Percentiles rank a stretch among this genome's conserved stretches.
phyloP scores from a whole-genome alignment of 352 stramenopile genomes.

The Pythium aristosporum region DNA sequence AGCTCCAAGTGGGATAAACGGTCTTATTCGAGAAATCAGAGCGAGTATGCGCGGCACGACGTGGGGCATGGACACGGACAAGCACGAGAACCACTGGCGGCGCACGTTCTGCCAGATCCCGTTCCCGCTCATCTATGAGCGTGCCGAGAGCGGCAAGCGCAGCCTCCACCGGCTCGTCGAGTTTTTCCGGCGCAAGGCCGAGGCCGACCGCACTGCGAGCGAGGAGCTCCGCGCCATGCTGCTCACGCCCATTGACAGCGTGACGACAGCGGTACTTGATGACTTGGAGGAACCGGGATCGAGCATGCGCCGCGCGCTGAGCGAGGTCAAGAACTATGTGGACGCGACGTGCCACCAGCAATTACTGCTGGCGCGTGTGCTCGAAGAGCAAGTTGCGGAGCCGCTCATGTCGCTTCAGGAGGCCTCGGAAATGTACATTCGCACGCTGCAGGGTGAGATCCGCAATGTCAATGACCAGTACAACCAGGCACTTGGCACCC shows the following conservation, averaged over 20 bases:
- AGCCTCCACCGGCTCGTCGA: constrained; percentile 67
- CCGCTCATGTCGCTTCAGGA: constrained; percentile 77
- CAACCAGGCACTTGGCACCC: constrained; percentile 33
- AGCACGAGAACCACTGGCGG: constrained; percentile 80
- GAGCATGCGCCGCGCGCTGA: constrained; percentile 57
- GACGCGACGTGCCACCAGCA: constrained; percentile 67
- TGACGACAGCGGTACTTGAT: constrained; percentile 36
- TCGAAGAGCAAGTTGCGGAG: constrained; percentile 81
- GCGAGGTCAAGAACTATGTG: constrained; percentile 61
- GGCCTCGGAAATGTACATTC: constrained; percentile 75
- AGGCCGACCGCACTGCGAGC: constrained; percentile 54
- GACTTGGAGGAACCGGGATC: constrained; percentile 68
- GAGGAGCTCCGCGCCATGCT: constrained; percentile 64
- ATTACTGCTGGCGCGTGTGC: constrained; percentile 65
- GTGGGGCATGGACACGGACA: constrained; percentile 44
- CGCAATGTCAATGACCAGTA: constrained; percentile 77
- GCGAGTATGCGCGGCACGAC: constrained; percentile 27
- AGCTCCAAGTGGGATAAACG: too few relatives aligned
- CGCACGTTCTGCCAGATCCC: constrained; percentile 88
- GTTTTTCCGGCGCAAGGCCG: constrained; percentile 71
- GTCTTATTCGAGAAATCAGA: not conserved
- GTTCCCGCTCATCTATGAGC: constrained; percentile 74
- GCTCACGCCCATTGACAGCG: constrained; percentile 27
- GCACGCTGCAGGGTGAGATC: constrained; percentile 77
- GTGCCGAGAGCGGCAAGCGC: constrained; percentile 75